Evolutionary conservation across 768 basidiomycete genomes (phyloP).

Genomic region (Gloeophyllum trabeum): DNA sequence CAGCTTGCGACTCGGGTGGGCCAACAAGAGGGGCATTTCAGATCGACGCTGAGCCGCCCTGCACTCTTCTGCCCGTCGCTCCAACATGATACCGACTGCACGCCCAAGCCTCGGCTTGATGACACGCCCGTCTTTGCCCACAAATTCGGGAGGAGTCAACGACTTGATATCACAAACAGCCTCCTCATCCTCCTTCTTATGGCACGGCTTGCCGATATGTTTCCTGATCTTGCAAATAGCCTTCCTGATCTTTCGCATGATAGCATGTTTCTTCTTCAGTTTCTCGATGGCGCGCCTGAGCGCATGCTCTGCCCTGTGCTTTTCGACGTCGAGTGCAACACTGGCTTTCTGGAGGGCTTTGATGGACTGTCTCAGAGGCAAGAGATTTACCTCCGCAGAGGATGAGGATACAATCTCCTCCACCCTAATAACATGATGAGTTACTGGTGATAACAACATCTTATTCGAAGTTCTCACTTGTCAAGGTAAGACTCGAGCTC

Average conservation of each 20-base stretch:
- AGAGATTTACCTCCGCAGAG: constrained; percentile 24
- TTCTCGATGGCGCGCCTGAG: constrained; percentile 35
- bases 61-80: constrained; percentile 10
- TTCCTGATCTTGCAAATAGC: constrained; percentile 24
- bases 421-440: constrained; percentile 15
- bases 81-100: constrained; percentile 14
- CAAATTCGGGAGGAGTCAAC: neutral
- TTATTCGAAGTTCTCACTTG: constrained; percentile 24
- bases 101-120: constrained; percentile 16
- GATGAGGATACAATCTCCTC: constrained; percentile 12
- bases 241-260: constrained; percentile 16
- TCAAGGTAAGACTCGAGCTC: constrained; percentile 43
- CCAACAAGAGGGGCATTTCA: constrained; percentile 6
- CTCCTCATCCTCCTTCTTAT: constrained; percentile 2
- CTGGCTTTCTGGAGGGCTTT: constrained; percentile 37
- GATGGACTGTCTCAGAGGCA: constrained; percentile 34
- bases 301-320: constrained; percentile 37
- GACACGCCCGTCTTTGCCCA: neutral
- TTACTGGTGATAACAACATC: constrained; percentile 2
- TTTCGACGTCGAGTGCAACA: constrained; percentile 46
- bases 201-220: constrained; percentile 27
- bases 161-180: neutral
- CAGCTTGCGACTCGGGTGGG: constrained; percentile 33
- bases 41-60: neutral
- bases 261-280: constrained; percentile 16